Conservation (phyloP, 345 rosid genomes). For the Balakata baccata region DNA sequence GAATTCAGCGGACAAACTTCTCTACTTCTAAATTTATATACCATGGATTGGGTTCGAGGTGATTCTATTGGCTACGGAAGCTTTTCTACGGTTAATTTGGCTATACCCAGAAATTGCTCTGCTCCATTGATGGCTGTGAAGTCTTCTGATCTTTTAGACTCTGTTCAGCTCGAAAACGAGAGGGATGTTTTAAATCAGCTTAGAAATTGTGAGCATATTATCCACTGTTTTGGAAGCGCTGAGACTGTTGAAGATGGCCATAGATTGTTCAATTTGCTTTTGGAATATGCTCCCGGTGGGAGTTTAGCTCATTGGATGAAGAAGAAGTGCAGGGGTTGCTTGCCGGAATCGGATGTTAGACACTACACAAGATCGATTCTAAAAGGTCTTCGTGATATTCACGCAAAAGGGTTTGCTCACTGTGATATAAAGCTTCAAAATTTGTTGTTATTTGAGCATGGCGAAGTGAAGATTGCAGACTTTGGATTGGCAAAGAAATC, state of each 20-base stretch:
- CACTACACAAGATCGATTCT: slow-evolving; percentile 23
- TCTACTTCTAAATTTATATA: neutral
- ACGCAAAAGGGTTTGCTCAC: slow-evolving; percentile 35
- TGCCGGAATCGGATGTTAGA: slow-evolving; percentile 21
- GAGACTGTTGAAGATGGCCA: slow-evolving; percentile 15
- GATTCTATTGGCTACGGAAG: slow-evolving; percentile 30
- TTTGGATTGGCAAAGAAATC: slow-evolving; percentile 28
- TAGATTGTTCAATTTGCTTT: slow-evolving; percentile 19
- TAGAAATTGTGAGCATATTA: slow-evolving; percentile 16
- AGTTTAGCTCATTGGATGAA: slow-evolving; percentile 20
- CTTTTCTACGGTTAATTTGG: slow-evolving; percentile 25
- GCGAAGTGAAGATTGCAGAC: slow-evolving; percentile 32
- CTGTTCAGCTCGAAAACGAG: slow-evolving; percentile 31
- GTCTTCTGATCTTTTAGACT: slow-evolving; percentile 19
- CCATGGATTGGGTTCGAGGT: slow-evolving; percentile 39
- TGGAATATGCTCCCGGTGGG: slow-evolving; percentile 36
- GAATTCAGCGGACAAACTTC: neutral
- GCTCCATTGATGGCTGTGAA: slow-evolving; percentile 29
- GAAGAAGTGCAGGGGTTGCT: slow-evolving; percentile 21
- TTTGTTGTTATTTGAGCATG: slow-evolving; percentile 20
- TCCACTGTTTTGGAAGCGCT: slow-evolving; percentile 25
- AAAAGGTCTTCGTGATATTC: slow-evolving; percentile 27
- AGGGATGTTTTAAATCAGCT: slow-evolving; percentile 16
- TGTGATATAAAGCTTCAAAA: slow-evolving; percentile 38
- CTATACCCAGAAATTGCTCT: slow-evolving; percentile 7